A percentile compares a stretch with the other conserved stretches of the same genome.
These are phyloP conservation scores for Penicillium odoratum DNA, from an alignment of 495 filamentous ascomycete species.

Conservation along the genomic window DNA sequence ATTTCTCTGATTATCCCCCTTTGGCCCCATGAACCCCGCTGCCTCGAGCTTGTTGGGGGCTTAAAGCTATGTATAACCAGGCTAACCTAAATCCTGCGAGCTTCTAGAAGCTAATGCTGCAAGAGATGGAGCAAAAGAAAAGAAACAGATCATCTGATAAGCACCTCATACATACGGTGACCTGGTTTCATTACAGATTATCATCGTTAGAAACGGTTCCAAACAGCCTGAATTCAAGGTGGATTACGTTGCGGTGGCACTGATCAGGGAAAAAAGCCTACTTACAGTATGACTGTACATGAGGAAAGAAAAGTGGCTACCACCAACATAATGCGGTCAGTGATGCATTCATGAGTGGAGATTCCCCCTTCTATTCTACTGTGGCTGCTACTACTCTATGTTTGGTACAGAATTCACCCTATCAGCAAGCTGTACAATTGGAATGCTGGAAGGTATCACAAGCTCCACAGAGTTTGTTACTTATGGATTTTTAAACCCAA, in stretches of 20 bases:
- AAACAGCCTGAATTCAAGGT: constrained; percentile 16
- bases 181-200: background rate
- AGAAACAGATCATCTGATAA: constrained; percentile 15
- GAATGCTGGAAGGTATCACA: constrained; percentile 2
- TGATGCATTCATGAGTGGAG: background rate
- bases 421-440: background rate
- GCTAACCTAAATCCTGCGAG: background rate
- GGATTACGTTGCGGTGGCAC: constrained; percentile 5
- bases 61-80: background rate
- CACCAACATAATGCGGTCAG: constrained; percentile 2
- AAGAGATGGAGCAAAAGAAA: background rate
- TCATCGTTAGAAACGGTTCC: background rate
- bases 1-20: background rate
- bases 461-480: constrained; percentile 2
- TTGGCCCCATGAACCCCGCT: background rate
- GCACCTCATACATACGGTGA: constrained; percentile 5
- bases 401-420: background rate
- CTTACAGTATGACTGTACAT: background rate
- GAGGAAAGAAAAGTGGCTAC: background rate
- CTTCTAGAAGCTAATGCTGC: constrained; percentile 1
- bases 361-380: background rate
- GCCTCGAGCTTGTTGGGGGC: background rate
- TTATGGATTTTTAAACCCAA: background rate
- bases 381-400: constrained; percentile 2
- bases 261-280: background rate